Evolutionary conservation across 495 filamentous ascomycete species (phyloP).

Genomic region (Neurospora sp.): DNA sequence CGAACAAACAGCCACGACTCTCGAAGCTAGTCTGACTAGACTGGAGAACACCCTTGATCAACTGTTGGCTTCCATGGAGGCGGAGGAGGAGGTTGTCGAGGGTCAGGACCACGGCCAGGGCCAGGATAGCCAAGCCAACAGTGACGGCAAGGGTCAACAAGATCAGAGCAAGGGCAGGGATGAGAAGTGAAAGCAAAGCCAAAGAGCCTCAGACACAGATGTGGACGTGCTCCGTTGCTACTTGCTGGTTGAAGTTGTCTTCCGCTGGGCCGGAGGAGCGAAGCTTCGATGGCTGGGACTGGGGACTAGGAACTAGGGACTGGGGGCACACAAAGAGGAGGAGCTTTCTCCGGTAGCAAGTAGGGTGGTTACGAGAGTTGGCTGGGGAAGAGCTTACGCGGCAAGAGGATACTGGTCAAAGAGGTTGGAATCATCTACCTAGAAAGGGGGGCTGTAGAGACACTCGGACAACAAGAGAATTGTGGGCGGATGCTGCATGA

Average conservation of each 20-base stretch:
- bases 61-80: slow-evolving; percentile 29
- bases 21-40: slow-evolving; percentile 43
- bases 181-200: neutral
- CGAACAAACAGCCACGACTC: slow-evolving; percentile 41
- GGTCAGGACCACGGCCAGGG: neutral
- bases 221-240: neutral
- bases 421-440: neutral
- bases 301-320: too few relatives aligned
- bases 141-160: neutral
- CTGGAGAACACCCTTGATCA: slow-evolving; percentile 46
- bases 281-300: neutral
- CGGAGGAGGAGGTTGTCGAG: neutral
- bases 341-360: neutral
- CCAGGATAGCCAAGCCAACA: neutral
- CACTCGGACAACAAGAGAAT: neutral
- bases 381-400: neutral
- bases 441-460: neutral
- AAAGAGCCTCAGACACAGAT: neutral
- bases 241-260: neutral
- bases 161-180: neutral
- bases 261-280: neutral
- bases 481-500: too few relatives aligned
- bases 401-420: neutral
- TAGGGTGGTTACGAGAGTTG: neutral
- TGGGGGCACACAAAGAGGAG: neutral